Percentiles rank a stretch among this genome's conserved stretches.
phyloP scores from a whole-genome alignment of 352 stramenopile species.

The Globisporangium radiosum region DNA sequence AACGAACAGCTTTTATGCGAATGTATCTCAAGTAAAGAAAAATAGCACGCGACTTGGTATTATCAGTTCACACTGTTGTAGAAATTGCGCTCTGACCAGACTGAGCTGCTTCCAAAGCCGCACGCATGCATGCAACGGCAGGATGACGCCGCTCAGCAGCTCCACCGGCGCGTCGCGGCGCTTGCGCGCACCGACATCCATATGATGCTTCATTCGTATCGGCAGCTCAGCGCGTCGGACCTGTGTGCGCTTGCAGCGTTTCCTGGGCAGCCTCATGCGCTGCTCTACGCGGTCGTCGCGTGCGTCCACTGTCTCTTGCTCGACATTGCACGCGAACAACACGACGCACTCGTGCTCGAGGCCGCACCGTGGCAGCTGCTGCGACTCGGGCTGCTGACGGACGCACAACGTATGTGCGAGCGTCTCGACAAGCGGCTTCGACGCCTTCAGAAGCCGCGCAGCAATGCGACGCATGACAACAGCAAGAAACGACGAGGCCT shows the following conservation, averaged over 20 bases:
- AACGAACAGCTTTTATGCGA: too few species aligned
- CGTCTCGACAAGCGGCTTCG: slow-evolving; percentile 36
- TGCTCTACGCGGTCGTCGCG: slow-evolving; percentile 31
- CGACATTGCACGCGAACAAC: slow-evolving; percentile 16
- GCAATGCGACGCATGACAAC: slow-evolving; percentile 1
- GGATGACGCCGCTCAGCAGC: not conserved
- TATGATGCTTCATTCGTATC: slow-evolving; percentile 17
- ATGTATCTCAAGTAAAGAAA: too few species aligned
- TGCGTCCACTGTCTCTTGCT: slow-evolving; percentile 37
- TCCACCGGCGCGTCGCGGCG: not conserved
- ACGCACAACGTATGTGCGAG: slow-evolving; percentile 20
- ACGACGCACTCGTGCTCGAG: slow-evolving; percentile 10
- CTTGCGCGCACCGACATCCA: slow-evolving; percentile 1
- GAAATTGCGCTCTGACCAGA: too few species aligned
- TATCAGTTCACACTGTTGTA: too few species aligned
- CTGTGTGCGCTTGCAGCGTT: slow-evolving; percentile 35
- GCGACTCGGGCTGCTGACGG: slow-evolving; percentile 39
- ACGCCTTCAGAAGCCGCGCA: slow-evolving; percentile 17
- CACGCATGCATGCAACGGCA: not conserved
- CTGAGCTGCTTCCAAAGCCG: too few species aligned
- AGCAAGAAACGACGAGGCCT: slow-evolving; percentile 6
- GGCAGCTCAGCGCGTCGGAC: slow-evolving; percentile 31
- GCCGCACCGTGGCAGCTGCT: slow-evolving; percentile 43
- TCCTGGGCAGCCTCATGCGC: slow-evolving; percentile 29
- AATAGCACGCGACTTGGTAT: too few species aligned